These are phyloP conservation scores for Themeda triandra DNA, from an alignment of 176 grass and related monocot species.

Conservation along the genomic window DNA sequence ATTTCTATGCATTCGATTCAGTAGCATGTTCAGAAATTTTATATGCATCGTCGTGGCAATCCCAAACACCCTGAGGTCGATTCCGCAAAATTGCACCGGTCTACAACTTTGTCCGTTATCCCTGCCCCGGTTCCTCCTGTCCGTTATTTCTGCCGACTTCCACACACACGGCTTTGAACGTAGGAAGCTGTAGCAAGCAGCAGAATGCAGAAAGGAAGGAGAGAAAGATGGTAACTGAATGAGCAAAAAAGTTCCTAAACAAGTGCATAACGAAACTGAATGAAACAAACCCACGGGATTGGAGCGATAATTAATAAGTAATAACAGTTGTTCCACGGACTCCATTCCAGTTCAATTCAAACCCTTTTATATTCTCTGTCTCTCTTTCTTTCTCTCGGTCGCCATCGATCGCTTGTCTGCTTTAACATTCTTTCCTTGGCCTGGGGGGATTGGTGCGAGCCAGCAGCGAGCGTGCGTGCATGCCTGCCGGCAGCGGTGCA, in stretches of 20 bases:
- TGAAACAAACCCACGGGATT: not conserved
- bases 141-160: not conserved
- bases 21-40: not conserved
- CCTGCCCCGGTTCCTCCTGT: not conserved
- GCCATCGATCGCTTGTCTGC: not conserved
- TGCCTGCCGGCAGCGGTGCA: not conserved
- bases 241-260: not conserved
- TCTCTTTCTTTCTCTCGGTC: not conserved
- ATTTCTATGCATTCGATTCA: not conserved
- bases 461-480: not conserved
- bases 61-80: not conserved
- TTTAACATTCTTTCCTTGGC: conserved; percentile 60
- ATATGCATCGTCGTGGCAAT: not conserved
- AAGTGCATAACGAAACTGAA: not conserved
- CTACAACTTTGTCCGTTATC: not conserved
- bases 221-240: not conserved
- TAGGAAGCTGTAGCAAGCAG: not conserved
- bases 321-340: conserved; percentile 30
- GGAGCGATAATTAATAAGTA: too few species aligned
- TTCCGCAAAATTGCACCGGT: not conserved
- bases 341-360: conserved; percentile 22
- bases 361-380: conserved; percentile 32
- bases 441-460: conserved; percentile 20
- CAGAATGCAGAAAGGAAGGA: conserved; percentile 37
- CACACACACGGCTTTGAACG: not conserved